Conservation (phyloP, 805 yeast genomes). For the Metschnikowia amazonensis region DNA sequence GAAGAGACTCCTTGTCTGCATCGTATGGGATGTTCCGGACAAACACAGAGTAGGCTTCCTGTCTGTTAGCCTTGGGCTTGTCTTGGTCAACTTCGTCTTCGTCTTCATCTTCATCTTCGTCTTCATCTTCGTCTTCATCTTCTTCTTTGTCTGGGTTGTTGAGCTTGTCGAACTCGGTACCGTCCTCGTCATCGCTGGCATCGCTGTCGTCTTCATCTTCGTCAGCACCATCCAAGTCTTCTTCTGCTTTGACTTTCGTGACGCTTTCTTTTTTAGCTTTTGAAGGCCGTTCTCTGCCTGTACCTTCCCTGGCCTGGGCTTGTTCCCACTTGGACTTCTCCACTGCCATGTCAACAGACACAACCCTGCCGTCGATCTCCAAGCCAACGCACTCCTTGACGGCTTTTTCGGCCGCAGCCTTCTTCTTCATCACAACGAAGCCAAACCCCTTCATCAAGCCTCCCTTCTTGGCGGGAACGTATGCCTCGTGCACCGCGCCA, state of each 20-base stretch:
- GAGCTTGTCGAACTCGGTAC: constrained; percentile 23
- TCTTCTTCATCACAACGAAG: constrained; percentile 83
- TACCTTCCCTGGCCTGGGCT: constrained; percentile 26
- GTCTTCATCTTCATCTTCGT: constrained; percentile 25
- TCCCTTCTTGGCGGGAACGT: constrained; percentile 81
- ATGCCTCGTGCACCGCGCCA: constrained; percentile 86
- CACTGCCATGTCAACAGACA: constrained; percentile 90
- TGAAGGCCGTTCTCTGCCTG: constrained; percentile 27
- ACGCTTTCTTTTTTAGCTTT: constrained; percentile 30
- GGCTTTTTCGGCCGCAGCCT: constrained; percentile 73
- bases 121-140: constrained; percentile 19
- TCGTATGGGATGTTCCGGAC: constrained; percentile 94
- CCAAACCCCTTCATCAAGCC: constrained; percentile 95
- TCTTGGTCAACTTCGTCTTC: constrained; percentile 24
- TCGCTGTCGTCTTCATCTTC: constrained; percentile 29
- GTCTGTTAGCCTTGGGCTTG: constrained; percentile 49
- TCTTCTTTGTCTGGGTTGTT: constrained; percentile 32
- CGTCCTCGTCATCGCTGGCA: constrained; percentile 33
- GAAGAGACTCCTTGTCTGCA: constrained; percentile 75
- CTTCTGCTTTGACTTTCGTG: constrained; percentile 30
- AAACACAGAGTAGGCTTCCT: constrained; percentile 71
- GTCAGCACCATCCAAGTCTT: constrained; percentile 32
- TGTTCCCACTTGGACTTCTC: constrained; percentile 82
- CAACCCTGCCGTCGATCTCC: constrained; percentile 84
- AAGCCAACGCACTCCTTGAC: constrained; percentile 70